Percentiles rank a stretch among this genome's conserved stretches.
phyloP scores from a whole-genome alignment of 1,139 yeast species.

The Kluyveromyces sp. region DNA sequence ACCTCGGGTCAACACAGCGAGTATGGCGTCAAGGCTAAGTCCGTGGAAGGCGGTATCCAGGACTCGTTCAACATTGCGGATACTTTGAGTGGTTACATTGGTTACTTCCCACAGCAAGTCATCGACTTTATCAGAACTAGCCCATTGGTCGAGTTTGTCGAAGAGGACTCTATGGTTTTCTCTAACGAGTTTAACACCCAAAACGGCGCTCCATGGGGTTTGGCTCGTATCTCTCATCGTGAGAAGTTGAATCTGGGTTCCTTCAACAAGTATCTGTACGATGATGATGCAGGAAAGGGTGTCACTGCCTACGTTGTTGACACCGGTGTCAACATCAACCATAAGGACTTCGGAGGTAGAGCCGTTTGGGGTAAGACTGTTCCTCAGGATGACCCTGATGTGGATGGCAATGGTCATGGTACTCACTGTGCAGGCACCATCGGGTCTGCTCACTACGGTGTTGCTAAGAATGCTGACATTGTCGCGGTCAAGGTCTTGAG shows the following conservation, averaged over 20 bases:
- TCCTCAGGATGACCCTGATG: constrained; percentile 73
- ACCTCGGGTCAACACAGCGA: constrained; percentile 15
- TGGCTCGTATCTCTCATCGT: constrained; percentile 91
- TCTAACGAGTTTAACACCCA: constrained; percentile 60
- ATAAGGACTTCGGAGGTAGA: constrained; percentile 83
- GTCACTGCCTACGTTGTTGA: constrained; percentile 86
- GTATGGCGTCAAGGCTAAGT: constrained; percentile 17
- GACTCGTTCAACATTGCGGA: constrained; percentile 58
- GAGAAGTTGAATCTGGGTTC: constrained; percentile 65
- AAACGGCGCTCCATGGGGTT: constrained; percentile 93
- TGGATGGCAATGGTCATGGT: constrained; percentile 88
- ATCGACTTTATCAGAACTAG: constrained; percentile 62
- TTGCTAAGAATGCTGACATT: constrained; percentile 65
- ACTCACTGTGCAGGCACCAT: constrained; percentile 87
- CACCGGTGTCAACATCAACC: constrained; percentile 81
- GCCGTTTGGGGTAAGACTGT: constrained; percentile 92
- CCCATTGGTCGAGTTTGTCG: constrained; percentile 72
- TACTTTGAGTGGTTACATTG: constrained; percentile 58
- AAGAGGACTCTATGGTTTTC: constrained; percentile 69
- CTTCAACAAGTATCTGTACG: constrained; percentile 81
- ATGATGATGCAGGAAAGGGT: constrained; percentile 81
- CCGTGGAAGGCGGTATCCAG: constrained; percentile 48
- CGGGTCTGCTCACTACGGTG: constrained; percentile 69
- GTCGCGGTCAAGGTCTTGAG: constrained; percentile 76
- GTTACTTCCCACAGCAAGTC: constrained; percentile 65